These are phyloP conservation scores for Neostapfia colusana DNA, from an alignment of 176 grass and related monocot genomes.

Conservation along the genomic window DNA sequence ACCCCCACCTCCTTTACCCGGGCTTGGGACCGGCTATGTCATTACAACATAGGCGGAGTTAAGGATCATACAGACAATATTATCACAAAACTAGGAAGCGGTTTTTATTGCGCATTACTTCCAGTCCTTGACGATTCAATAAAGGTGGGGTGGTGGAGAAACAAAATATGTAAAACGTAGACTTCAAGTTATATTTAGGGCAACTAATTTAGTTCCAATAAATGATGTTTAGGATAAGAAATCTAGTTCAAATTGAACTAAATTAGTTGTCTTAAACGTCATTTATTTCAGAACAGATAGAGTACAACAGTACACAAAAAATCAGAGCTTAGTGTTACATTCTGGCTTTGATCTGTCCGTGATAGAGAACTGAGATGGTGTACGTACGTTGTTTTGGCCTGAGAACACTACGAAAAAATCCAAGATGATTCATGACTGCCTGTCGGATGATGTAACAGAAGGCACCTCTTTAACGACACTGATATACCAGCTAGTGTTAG, in stretches of 20 bases:
- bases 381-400: neutral
- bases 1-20: no score
- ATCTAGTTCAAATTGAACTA: no score
- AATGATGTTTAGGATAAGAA: no score
- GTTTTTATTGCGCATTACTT: slow-evolving; percentile 46
- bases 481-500: neutral
- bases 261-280: no score
- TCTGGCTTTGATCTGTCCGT: no score
- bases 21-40: no score
- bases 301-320: neutral
- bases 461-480: neutral
- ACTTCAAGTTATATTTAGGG: no score
- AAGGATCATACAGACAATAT: no score
- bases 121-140: neutral
- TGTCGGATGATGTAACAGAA: neutral
- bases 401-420: neutral
- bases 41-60: no score
- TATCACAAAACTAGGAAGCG: slow-evolving; percentile 18
- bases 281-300: no score
- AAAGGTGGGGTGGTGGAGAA: slow-evolving; percentile 16
- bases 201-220: no score
- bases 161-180: neutral
- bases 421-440: neutral
- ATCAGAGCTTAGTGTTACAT: neutral
- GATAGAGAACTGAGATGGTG: no score